A percentile compares a stretch with the other conserved stretches of the same genome.
Evolutionary conservation across 2,329 filamentous ascomycete genomes (phyloP).

Genomic region (Ramichloridium luteum): DNA sequence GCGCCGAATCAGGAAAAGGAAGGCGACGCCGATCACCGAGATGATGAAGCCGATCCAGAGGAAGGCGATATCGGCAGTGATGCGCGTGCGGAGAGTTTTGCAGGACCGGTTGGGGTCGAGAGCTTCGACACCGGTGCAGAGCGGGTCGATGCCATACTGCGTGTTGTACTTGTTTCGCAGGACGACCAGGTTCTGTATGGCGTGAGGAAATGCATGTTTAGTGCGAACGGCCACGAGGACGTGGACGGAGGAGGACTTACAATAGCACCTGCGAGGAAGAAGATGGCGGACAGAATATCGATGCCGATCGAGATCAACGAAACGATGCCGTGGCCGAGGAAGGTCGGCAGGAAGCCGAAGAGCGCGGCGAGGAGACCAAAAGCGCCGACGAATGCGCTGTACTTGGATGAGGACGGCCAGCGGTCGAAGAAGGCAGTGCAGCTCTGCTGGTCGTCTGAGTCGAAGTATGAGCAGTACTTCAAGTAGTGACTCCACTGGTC

Average conservation of each 20-base stretch:
- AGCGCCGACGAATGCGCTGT: constrained; percentile 8
- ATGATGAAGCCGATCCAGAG: not conserved
- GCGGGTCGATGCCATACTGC: not conserved
- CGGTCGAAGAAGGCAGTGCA: not conserved
- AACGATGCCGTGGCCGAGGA: constrained; percentile 6
- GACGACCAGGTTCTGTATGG: constrained; percentile 1
- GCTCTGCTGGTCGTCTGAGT: not conserved
- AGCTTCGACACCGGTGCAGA: not conserved
- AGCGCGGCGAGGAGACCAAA: constrained; percentile 9
- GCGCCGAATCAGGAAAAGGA: not conserved
- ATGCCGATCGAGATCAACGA: constrained; percentile 4
- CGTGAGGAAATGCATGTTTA: too few relatives aligned
- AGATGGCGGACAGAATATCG: constrained; percentile 9
- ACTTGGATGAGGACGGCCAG: constrained; percentile 1
- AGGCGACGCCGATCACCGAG: not conserved
- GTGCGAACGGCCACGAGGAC: too few relatives aligned
- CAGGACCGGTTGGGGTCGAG: not conserved
- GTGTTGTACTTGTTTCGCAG: not conserved
- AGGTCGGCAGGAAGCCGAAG: constrained; percentile 7
- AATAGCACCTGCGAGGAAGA: constrained; percentile 11
- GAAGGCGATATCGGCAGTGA: not conserved
- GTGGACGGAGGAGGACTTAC: constrained; percentile 2
- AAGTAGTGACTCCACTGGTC: not conserved
- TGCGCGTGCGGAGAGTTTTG: not conserved
- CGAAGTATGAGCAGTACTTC: constrained; percentile 1